Percentiles rank a stretch among this genome's conserved stretches.
phyloP scores from a whole-genome alignment of 805 yeast genomes.

The Kregervanrija pseudodelftensis region DNA sequence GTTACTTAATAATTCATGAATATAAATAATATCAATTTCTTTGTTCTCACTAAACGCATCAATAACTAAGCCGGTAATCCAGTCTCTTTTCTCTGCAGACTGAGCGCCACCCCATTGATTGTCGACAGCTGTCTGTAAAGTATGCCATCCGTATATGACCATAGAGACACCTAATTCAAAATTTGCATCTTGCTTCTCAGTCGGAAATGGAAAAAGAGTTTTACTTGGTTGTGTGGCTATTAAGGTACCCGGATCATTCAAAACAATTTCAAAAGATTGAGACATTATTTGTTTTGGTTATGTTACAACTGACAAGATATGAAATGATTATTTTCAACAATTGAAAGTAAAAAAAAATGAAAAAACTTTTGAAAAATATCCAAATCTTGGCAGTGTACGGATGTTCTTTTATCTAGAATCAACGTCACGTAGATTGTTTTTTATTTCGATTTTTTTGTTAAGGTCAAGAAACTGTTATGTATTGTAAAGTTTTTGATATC shows the following conservation, averaged over 20 bases:
- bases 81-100: slow-evolving; percentile 85
- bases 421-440: too few species aligned
- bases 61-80: slow-evolving; percentile 79
- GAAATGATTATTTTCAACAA: too few species aligned
- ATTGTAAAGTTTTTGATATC: neutral
- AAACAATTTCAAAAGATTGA: slow-evolving; percentile 15
- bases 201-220: slow-evolving; percentile 23
- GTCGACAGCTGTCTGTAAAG: slow-evolving; percentile 78
- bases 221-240: slow-evolving; percentile 18
- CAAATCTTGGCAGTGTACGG: too few species aligned
- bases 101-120: slow-evolving; percentile 96
- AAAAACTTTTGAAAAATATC: too few species aligned
- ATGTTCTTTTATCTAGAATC: too few species aligned
- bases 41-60: slow-evolving; percentile 62
- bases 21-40: slow-evolving; percentile 65
- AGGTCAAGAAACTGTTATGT: neutral
- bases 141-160: slow-evolving; percentile 90
- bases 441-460: neutral
- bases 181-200: slow-evolving; percentile 68
- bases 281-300: too few species aligned
- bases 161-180: slow-evolving; percentile 91
- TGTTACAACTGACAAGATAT: too few species aligned
- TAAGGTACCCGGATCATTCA: slow-evolving; percentile 29
- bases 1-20: slow-evolving; percentile 78
- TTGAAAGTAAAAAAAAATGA: too few species aligned